A percentile compares a stretch with the other conserved stretches of the same genome.
Evolutionary conservation across 2,329 filamentous ascomycete species (phyloP).

Genomic region (Didymella arachidicola): DNA sequence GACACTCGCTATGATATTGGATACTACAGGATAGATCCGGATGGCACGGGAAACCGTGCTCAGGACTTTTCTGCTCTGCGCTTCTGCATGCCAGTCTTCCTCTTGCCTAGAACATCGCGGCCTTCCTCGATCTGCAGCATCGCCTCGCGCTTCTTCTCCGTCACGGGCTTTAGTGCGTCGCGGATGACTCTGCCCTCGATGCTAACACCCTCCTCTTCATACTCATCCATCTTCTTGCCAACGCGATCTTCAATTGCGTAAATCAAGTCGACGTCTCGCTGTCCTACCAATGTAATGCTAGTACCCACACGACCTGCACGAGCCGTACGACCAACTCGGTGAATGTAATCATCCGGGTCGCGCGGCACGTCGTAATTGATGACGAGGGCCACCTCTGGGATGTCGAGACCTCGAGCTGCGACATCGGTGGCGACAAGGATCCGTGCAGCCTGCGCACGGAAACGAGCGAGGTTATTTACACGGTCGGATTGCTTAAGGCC

Average conservation of each 20-base stretch:
- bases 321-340: conserved; percentile 93
- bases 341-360: conserved; percentile 97
- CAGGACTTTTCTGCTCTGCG: conserved; percentile 23
- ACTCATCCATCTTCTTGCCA: conserved; percentile 79
- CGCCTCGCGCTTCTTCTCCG: conserved; percentile 95
- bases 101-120: conserved; percentile 88
- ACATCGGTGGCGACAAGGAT: conserved; percentile 96
- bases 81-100: conserved; percentile 56
- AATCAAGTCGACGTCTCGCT: conserved; percentile 91
- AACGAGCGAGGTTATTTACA: conserved; percentile 86
- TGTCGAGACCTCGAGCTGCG: conserved; percentile 91
- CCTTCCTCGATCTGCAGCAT: conserved; percentile 90
- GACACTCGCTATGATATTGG: background rate
- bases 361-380: conserved; percentile 95
- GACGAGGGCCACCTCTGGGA: conserved; percentile 87
- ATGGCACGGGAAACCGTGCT: background rate
- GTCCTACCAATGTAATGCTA: conserved; percentile 86
- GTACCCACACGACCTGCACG: conserved; percentile 86
- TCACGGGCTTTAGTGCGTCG: conserved; percentile 85
- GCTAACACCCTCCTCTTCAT: conserved; percentile 89
- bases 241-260: conserved; percentile 87
- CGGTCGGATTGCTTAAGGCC: conserved; percentile 84
- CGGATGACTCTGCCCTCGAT: conserved; percentile 88
- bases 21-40: background rate
- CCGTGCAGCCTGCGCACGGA: conserved; percentile 86